A percentile compares a stretch with the other conserved stretches of the same genome.
These are phyloP conservation scores for Ambrosia trifida DNA, from an alignment of 129 eudicot species.

Conservation along the genomic window DNA sequence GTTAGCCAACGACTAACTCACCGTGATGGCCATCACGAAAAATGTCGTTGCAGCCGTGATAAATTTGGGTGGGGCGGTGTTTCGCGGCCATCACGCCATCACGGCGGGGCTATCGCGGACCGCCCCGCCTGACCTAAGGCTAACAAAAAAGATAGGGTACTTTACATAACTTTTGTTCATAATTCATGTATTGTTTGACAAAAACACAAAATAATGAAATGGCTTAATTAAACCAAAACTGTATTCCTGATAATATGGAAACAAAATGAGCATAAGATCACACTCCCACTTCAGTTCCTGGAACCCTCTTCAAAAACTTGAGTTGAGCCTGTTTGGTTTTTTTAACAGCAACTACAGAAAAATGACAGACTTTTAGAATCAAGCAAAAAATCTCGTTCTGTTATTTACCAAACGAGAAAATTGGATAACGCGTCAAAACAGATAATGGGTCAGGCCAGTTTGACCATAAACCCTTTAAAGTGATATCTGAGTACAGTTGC, in stretches of 20 bases:
- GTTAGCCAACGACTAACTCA: no score
- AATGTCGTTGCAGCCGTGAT: no score
- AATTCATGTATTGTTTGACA: neutral
- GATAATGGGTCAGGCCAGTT: neutral
- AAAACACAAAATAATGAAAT: neutral
- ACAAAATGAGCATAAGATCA: constrained; percentile 23
- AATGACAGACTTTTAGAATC: neutral
- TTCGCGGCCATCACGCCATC: no score
- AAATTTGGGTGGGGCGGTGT: no score
- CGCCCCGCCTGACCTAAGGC: no score
- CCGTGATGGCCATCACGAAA: no score
- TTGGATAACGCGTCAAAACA: neutral
- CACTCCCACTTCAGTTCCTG: constrained; percentile 46
- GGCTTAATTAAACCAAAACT: constrained; percentile 14
- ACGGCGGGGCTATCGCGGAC: no score
- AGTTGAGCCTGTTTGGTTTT: constrained; percentile 66
- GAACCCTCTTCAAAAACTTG: constrained; percentile 42
- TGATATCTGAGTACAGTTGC: no score
- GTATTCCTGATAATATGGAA: constrained; percentile 7
- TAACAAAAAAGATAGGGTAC: neutral
- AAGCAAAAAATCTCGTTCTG: neutral
- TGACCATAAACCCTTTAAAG: neutral
- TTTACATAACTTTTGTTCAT: neutral
- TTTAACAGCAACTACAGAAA: constrained; percentile 44
- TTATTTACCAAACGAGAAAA: neutral